These are phyloP conservation scores for Neopestalotiopsis clavispora DNA, from an alignment of 2,329 filamentous ascomycete species.

Conservation along the genomic window DNA sequence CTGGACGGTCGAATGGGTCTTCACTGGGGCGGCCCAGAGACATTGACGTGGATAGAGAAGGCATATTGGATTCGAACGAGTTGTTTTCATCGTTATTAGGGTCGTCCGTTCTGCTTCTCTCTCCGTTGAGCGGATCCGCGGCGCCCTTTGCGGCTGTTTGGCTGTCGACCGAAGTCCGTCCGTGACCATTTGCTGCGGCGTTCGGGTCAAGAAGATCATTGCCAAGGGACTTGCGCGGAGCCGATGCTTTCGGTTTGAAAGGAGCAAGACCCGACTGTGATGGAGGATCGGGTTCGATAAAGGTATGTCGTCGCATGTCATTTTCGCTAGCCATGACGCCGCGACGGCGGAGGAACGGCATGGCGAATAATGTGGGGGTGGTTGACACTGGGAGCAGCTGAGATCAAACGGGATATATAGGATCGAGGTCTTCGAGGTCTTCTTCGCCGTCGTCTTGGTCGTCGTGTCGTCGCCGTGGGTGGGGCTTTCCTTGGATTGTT, in stretches of 20 bases:
- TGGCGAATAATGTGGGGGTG: constrained; percentile 37
- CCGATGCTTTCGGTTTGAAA: constrained; percentile 20
- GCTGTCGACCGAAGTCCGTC: constrained; percentile 14
- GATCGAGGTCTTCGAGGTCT: constrained; percentile 3
- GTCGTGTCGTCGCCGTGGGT: constrained; percentile 11
- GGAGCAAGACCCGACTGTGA: constrained; percentile 20
- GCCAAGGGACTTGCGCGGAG: constrained; percentile 25
- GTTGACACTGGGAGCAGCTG: constrained; percentile 14
- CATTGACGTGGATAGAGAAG: constrained; percentile 20
- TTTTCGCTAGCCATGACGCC: constrained; percentile 64
- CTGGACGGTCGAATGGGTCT: constrained; percentile 42
- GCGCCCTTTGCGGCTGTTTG: constrained; percentile 17
- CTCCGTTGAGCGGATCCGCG: not conserved
- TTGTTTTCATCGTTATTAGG: constrained; percentile 24
- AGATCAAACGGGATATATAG: too few species aligned
- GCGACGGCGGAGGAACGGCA: constrained; percentile 67
- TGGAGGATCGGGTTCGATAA: constrained; percentile 34
- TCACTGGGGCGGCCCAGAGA: constrained; percentile 30
- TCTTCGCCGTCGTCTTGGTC: not conserved
- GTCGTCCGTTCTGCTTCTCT: constrained; percentile 16
- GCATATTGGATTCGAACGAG: constrained; percentile 26
- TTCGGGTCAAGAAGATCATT: constrained; percentile 26
- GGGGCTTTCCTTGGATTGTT: not conserved
- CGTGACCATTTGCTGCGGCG: constrained; percentile 14
- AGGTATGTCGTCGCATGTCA: constrained; percentile 60